Evolutionary conservation across 257 asterid genomes (phyloP).

Genomic region (Solanum virginianum): DNA sequence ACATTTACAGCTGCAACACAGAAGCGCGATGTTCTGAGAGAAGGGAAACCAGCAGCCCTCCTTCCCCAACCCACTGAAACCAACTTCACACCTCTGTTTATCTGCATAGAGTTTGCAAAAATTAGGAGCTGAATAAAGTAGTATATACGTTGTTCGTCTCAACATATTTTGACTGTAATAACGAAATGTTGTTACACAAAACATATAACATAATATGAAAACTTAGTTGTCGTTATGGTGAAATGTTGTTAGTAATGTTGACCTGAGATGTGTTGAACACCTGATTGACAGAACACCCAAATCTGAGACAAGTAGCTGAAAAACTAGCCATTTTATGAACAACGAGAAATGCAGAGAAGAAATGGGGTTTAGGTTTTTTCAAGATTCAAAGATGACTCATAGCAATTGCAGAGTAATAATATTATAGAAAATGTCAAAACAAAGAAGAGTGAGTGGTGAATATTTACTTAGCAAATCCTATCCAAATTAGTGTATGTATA

Average conservation of each 20-base stretch:
- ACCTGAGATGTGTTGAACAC: slow-evolving; percentile 24
- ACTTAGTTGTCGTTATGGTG: no score
- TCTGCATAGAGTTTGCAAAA: slow-evolving; percentile 13
- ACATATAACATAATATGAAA: no score
- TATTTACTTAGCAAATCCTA: background rate
- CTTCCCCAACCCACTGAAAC: slow-evolving; percentile 30
- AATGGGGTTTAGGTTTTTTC: background rate
- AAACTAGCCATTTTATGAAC: slow-evolving; percentile 27
- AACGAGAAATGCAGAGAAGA: background rate
- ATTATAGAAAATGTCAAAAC: background rate
- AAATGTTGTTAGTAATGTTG: no score
- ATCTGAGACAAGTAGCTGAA: slow-evolving; percentile 36
- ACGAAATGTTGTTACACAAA: background rate
- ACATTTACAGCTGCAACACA: slow-evolving; percentile 36
- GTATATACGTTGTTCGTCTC: accelerated
- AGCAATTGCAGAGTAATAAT: background rate
- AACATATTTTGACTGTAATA: background rate
- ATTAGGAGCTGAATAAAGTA: background rate
- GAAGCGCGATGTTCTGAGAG: slow-evolving; percentile 28
- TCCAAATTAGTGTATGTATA: background rate
- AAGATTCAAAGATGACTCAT: background rate
- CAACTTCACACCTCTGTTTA: slow-evolving; percentile 6
- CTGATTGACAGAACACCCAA: slow-evolving; percentile 16
- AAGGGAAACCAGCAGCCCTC: slow-evolving; percentile 12
- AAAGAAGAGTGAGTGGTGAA: background rate